Conservation (phyloP, 108 stramenopile species). For the Cylindrotheca closterium region DNA sequence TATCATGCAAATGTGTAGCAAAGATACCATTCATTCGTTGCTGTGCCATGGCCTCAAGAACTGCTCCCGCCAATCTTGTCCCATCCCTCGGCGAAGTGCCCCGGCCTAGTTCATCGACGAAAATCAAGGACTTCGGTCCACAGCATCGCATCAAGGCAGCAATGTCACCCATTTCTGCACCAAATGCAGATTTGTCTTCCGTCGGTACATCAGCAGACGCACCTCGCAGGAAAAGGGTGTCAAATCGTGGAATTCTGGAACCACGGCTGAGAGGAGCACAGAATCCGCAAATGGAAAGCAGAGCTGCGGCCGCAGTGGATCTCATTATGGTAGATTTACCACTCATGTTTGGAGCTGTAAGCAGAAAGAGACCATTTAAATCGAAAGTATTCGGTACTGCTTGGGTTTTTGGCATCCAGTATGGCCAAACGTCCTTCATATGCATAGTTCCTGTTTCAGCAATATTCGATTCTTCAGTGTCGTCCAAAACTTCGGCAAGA, state of each 20-base stretch:
- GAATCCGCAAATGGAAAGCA: conserved; percentile 79
- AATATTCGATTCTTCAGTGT: conserved; percentile 7
- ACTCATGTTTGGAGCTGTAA: conserved; percentile 97
- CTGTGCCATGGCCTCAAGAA: conserved; percentile 78
- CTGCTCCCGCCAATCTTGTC: conserved; percentile 80
- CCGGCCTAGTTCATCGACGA: conserved; percentile 95
- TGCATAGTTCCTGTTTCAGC: neutral
- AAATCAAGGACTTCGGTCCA: conserved; percentile 74
- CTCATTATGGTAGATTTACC: conserved; percentile 96
- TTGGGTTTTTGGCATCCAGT: conserved; percentile 78
- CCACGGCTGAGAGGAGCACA: conserved; percentile 72
- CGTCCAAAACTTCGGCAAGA: conserved; percentile 48
- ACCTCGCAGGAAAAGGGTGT: conserved; percentile 88
- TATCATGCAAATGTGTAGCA: conserved; percentile 79
- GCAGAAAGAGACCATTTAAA: conserved; percentile 70
- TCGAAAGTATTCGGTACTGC: conserved; percentile 76
- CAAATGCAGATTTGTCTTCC: conserved; percentile 92
- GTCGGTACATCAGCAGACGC: conserved; percentile 91
- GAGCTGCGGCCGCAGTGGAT: conserved; percentile 83
- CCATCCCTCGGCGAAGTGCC: conserved; percentile 93
- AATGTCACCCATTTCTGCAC: conserved; percentile 95
- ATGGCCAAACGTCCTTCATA: conserved; percentile 57
- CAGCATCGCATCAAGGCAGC: conserved; percentile 84
- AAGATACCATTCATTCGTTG: conserved; percentile 78
- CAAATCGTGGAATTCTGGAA: conserved; percentile 72